Evolutionary conservation across 805 yeast species (phyloP).

Genomic region (Starmerella apis): DNA sequence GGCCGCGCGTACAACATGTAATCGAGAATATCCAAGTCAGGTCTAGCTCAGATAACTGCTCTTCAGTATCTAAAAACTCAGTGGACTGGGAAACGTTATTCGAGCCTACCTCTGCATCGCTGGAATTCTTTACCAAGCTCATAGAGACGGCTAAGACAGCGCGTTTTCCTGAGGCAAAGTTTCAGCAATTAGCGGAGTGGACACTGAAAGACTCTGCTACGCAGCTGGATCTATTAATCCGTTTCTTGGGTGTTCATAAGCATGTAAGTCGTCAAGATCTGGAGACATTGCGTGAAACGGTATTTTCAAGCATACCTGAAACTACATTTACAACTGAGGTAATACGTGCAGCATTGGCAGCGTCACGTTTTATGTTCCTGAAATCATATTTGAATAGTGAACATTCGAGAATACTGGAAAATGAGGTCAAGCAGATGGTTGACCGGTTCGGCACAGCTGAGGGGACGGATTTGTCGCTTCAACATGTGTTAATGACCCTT

Average conservation of each 20-base stretch:
- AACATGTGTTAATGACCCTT: slow-evolving; percentile 11
- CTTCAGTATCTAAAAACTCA: not conserved
- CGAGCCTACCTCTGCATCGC: slow-evolving; percentile 1
- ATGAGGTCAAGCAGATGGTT: slow-evolving; percentile 8
- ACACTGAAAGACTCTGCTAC: slow-evolving; percentile 7
- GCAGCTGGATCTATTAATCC: slow-evolving; percentile 18
- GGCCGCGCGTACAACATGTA: slow-evolving; percentile 12
- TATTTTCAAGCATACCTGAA: slow-evolving; percentile 13
- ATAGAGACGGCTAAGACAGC: slow-evolving; percentile 8
- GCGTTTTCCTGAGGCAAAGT: slow-evolving; percentile 6
- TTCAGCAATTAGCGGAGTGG: slow-evolving; percentile 22
- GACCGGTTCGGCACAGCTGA: slow-evolving; percentile 5
- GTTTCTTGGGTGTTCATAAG: slow-evolving; percentile 5
- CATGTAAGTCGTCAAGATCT: slow-evolving; percentile 12
- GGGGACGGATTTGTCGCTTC: not conserved
- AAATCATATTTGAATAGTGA: not conserved
- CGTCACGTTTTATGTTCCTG: slow-evolving; percentile 17
- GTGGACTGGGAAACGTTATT: not conserved
- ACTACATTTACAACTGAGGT: slow-evolving; percentile 8
- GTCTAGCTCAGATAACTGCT: not conserved
- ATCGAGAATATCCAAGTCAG: slow-evolving; percentile 3
- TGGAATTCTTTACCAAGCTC: slow-evolving; percentile 7
- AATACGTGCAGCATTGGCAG: slow-evolving; percentile 8
- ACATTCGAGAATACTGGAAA: not conserved
- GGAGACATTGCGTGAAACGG: slow-evolving; percentile 6